Evolutionary conservation across 2,329 filamentous ascomycete species (phyloP), one percentile per base, ranked within the genome.

Genomic region (Hymenoscyphus repandus): DNA sequence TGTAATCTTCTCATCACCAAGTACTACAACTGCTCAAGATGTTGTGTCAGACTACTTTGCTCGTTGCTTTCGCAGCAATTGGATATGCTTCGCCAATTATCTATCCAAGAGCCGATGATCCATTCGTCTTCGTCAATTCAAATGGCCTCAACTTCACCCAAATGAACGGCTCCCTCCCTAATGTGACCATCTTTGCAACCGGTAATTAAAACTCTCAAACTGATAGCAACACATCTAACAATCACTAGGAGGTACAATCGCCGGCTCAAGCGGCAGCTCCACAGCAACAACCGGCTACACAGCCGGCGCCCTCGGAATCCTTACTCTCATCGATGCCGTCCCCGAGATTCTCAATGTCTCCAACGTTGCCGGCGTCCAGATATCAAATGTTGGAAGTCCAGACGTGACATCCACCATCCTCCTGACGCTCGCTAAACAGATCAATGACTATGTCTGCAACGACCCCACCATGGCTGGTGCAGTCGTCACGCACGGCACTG

Each of bases 401-500:
- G 66, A 71, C 51, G 69, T 83, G 55, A 79, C 75, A 30, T 66
- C 74, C 15, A 69, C 65, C 5, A 71, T 78, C 47, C 69, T 76
- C 32, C 66, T 80, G 17, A 70, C 68, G 22, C 60, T 82, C 33
- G 70, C 73, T 5, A 68, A 74, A 20, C 66, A 69, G 49, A 74
- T 82, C 47, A 74, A 77, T 49, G 58, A 60, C 11, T 75, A 77
- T 49, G 53, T 65, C 32, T 62, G 59, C 50, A 42, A 54, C 6
- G 62, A 63, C 31, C 53, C 53, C 0, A 66, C 69, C 1, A 64
- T 73, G 36, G 58, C 64, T 9, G 79, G 74, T 33, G 77, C 76
- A 6, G 77, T 84, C 5, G 68, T 86, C 47, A 84, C 82, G 0
- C 82, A 85, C 58, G 82, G 82, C 43, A 85, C 82, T 7, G 82